phyloP scores from a whole-genome alignment of 345 rosid genomes.

The Syzygium aqueum region DNA sequence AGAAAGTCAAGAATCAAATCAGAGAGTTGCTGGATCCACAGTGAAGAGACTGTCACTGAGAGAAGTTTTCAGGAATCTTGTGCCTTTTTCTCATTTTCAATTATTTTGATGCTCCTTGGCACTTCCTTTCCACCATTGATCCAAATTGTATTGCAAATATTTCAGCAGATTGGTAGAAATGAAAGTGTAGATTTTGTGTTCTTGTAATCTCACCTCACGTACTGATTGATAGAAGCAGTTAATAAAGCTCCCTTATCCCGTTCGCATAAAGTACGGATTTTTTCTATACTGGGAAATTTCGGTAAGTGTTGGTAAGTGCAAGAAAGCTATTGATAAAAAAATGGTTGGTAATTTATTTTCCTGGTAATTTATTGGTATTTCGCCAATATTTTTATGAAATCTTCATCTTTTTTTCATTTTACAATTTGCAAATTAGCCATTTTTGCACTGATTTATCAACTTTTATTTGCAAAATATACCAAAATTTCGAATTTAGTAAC shows the following conservation, averaged over 20 bases:
- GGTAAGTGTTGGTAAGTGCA: not conserved
- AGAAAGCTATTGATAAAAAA: not conserved
- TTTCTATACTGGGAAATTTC: not conserved
- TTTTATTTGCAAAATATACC: not conserved
- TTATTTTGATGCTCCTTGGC: not conserved
- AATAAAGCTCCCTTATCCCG: not conserved
- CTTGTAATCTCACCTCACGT: not conserved
- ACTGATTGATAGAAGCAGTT: not conserved
- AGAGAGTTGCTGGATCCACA: conserved; percentile 40
- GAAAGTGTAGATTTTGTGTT: not conserved
- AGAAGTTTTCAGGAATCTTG: not conserved
- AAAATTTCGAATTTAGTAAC: not conserved
- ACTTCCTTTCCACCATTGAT: not conserved
- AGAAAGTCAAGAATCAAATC: conserved; percentile 49
- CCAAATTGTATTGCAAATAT: not conserved
- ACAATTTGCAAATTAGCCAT: not conserved
- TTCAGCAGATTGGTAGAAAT: not conserved
- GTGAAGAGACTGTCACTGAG: not conserved
- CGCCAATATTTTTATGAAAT: not conserved
- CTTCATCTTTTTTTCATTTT: not conserved
- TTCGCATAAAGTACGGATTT: not conserved
- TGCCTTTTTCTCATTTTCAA: not conserved
- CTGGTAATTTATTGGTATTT: not conserved
- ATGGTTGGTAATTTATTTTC: not conserved
- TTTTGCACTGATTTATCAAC: not conserved